Evolutionary conservation across 2,329 filamentous ascomycete genomes (phyloP).

Genomic region (Bipolaris zeicola): DNA sequence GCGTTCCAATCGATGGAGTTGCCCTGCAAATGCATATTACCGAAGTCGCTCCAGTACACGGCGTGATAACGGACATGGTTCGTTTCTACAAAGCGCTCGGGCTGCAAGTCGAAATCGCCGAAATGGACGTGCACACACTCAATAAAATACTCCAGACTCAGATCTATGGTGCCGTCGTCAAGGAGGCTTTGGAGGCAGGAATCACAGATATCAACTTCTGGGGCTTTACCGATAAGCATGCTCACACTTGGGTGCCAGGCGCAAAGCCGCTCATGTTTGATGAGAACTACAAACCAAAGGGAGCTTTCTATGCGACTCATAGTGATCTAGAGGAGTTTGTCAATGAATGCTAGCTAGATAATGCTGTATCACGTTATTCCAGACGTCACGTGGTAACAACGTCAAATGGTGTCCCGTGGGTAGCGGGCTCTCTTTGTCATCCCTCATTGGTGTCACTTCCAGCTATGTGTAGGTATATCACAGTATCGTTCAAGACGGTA

Average conservation of each 20-base stretch:
- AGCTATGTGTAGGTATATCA: too few species aligned
- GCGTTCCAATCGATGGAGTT: slow-evolving; percentile 15
- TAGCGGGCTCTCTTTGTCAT: too few species aligned
- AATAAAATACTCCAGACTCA: slow-evolving; percentile 5
- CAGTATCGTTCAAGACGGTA: too few species aligned
- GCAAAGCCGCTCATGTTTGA: slow-evolving; percentile 18
- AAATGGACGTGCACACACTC: slow-evolving; percentile 15
- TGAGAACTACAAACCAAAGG: slow-evolving; percentile 10
- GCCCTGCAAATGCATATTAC: slow-evolving; percentile 18
- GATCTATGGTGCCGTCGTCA: slow-evolving; percentile 8
- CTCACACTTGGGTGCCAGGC: slow-evolving; percentile 13
- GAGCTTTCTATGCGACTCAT: slow-evolving; percentile 8
- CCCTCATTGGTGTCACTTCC: too few species aligned
- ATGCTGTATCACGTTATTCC: background rate
- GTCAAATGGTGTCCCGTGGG: too few species aligned
- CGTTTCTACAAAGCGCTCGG: slow-evolving; percentile 10
- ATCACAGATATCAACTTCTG: slow-evolving; percentile 17
- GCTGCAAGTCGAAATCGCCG: slow-evolving; percentile 13
- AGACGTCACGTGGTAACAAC: background rate
- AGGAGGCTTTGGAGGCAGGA: slow-evolving; percentile 11
- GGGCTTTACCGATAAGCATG: slow-evolving; percentile 17
- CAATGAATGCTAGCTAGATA: background rate
- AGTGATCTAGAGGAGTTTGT: slow-evolving; percentile 1
- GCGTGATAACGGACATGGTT: slow-evolving; percentile 10
- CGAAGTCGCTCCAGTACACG: slow-evolving; percentile 6